These are phyloP conservation scores for Neospermospora avenae DNA, from an alignment of 2,329 filamentous ascomycete genomes.

Conservation along the genomic window DNA sequence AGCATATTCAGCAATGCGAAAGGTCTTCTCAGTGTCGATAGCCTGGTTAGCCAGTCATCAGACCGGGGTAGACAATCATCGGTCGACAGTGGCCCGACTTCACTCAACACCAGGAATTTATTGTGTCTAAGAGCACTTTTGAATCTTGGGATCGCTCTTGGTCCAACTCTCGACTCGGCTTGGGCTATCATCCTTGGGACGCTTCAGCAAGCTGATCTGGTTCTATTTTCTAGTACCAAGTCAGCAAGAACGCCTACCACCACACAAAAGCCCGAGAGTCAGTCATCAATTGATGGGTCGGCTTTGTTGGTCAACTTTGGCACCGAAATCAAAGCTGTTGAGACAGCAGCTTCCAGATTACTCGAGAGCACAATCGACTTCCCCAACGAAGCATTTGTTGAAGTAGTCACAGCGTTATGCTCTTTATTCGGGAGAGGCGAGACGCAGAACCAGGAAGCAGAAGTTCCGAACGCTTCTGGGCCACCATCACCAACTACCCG, in stretches of 20 bases:
- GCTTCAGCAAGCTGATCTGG: constrained; percentile 86
- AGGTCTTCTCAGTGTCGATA: constrained; percentile 72
- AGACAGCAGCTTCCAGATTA: constrained; percentile 79
- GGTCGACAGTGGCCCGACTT: constrained; percentile 48
- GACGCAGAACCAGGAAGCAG: constrained; percentile 12
- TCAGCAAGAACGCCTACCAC: constrained; percentile 49
- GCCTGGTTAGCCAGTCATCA: constrained; percentile 55
- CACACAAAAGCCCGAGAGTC: constrained; percentile 45
- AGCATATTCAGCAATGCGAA: constrained; percentile 66
- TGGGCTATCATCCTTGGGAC: constrained; percentile 94
- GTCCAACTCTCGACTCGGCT: constrained; percentile 77
- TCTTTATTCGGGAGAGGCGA: constrained; percentile 54
- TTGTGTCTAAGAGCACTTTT: constrained; percentile 85
- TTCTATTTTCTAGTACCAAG: constrained; percentile 61
- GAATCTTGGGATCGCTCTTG: constrained; percentile 93
- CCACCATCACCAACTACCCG: constrained; percentile 24
- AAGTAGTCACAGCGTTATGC: constrained; percentile 74
- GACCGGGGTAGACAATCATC: constrained; percentile 61
- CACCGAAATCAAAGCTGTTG: constrained; percentile 81
- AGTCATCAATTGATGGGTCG: constrained; percentile 35
- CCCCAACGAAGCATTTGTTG: constrained; percentile 74
- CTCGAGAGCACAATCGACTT: constrained; percentile 93
- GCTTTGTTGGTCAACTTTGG: constrained; percentile 64
- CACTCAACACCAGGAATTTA: constrained; percentile 83
- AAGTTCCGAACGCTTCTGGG: constrained; percentile 28